Percentiles rank a stretch among this genome's conserved stretches.
Evolutionary conservation across 2,329 filamentous ascomycete genomes (phyloP).

Genomic region (Nigrospora sphaerica): DNA sequence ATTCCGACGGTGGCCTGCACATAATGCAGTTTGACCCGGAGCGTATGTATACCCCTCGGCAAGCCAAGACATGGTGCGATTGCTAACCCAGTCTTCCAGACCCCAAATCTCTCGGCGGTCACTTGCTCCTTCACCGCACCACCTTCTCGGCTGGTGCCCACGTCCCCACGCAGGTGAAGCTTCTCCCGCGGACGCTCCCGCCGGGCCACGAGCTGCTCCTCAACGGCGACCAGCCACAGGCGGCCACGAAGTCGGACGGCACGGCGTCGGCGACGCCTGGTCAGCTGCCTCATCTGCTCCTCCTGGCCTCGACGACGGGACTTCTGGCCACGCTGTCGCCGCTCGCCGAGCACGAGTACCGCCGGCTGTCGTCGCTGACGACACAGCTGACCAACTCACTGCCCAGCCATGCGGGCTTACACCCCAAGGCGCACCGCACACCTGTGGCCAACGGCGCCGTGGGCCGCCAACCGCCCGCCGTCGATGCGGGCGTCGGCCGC

Average conservation of each 20-base stretch:
- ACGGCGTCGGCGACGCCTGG: constrained; percentile 14
- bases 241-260: constrained; percentile 15
- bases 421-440: constrained; percentile 70
- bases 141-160: constrained; percentile 83
- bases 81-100: constrained; percentile 42
- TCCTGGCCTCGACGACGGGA: constrained; percentile 71
- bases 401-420: constrained; percentile 71
- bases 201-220: constrained; percentile 23
- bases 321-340: constrained; percentile 70
- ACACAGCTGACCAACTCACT: constrained; percentile 73
- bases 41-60: constrained; percentile 47
- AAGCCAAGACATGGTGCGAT: too few species aligned
- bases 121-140: constrained; percentile 77
- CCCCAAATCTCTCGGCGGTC: constrained; percentile 85
- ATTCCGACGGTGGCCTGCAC: constrained; percentile 80
- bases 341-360: constrained; percentile 72
- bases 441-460: constrained; percentile 39
- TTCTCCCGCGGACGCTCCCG: constrained; percentile 63
- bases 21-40: constrained; percentile 92
- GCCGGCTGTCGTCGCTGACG: constrained; percentile 73
- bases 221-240: constrained; percentile 12
- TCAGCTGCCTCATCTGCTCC: constrained; percentile 39
- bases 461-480: constrained; percentile 36
- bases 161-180: constrained; percentile 64
- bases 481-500: constrained; percentile 52